Conservation (phyloP, 2,329 filamentous ascomycete genomes). For the Didymellaceae sp. region DNA sequence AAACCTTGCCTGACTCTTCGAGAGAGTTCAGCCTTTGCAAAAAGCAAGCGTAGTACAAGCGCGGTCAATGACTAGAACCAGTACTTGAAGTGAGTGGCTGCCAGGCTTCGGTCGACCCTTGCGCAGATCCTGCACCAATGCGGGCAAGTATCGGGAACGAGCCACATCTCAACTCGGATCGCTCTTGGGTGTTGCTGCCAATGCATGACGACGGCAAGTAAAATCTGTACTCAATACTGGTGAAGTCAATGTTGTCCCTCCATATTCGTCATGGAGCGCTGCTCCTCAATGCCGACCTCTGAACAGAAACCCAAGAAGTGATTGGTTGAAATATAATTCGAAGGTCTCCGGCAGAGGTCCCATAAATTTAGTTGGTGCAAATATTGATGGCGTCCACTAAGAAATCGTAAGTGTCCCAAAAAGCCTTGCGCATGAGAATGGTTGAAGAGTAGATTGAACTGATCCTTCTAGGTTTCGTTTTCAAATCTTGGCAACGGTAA, state of each 20-base stretch:
- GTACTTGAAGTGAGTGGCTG: background rate
- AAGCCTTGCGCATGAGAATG: too few relatives aligned
- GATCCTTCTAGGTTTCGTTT: too few relatives aligned
- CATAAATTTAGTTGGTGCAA: background rate
- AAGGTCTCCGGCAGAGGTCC: too few relatives aligned
- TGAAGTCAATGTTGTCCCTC: background rate
- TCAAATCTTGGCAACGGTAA: background rate
- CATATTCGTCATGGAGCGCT: too few relatives aligned
- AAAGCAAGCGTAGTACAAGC: background rate
- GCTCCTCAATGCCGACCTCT: too few relatives aligned
- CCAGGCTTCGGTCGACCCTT: background rate
- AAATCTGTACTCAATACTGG: background rate
- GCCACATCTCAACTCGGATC: constrained; percentile 1
- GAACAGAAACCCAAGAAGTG: too few relatives aligned
- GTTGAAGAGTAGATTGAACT: too few relatives aligned
- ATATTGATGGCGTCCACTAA: background rate
- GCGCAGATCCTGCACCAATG: constrained; percentile 7
- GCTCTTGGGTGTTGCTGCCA: background rate
- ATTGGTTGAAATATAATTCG: too few relatives aligned
- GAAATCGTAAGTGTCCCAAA: background rate
- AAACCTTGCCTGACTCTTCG: too few relatives aligned
- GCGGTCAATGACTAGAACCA: background rate
- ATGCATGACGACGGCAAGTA: background rate
- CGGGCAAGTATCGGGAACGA: background rate
- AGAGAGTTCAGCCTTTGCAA: too few relatives aligned